Base-by-base conservation (phyloP, 2,329 filamentous ascomycete genomes). In the Fusarium sp. region DNA sequence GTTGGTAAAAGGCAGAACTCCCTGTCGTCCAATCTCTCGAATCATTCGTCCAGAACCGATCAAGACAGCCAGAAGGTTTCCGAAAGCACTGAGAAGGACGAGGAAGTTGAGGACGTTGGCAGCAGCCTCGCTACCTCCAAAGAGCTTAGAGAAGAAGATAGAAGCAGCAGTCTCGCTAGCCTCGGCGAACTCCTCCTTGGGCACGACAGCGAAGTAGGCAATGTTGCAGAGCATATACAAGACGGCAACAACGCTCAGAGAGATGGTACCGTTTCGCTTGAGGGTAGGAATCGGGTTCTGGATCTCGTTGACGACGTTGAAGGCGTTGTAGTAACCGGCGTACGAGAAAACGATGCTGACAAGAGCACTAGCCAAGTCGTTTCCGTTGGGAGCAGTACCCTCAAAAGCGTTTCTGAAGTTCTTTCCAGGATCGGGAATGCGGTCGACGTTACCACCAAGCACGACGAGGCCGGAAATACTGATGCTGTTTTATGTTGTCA, bases 261-360 rank as follows among this genome's bases (percentile, higher is more conserved):
- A 87, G 3, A 84, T 72, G 3, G 83, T 80, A 8, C 82, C 87
- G 62, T 83, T 81, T 71, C 76, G 83, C 49, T 84, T 84, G 21
- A 90, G 81, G 0, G 84, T 85, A 33, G 82, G 84, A 31, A 90
- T 81, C 0, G 88, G 88, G 63, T 89, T 85, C 81, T 87, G 84
- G 66, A 89, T 84, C 75, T 90, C 88, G 53, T 89, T 89, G 58
- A 87, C 85, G 5, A 90, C 82, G 63, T 88, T 88, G 77, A 90
- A 90, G 0, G 87, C 85, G 65, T 90, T 90, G 13, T 82, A 78
- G 62, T 84, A 90, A 2, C 88, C 88, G 0, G 79, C 75, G 62
- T 88, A 90, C 0, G 87, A 85, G 61, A 88, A 89, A 28, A 86
- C 83, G 50, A 90, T 86, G 55, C 84, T 88, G 47, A 88, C 83